phyloP scores from a whole-genome alignment of 1,139 yeast genomes.

The Pichia sp. region DNA sequence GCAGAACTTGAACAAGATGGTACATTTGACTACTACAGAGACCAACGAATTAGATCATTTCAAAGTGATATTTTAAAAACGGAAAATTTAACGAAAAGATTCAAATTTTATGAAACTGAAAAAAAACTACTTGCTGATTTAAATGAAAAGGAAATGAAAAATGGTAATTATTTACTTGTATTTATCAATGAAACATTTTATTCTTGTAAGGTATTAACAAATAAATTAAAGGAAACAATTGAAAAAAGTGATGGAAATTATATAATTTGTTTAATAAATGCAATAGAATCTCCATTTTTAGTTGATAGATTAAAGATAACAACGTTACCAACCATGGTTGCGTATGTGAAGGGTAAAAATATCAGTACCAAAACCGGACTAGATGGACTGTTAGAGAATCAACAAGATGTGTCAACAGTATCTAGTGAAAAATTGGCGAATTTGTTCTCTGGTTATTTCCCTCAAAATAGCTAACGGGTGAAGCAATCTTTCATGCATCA shows the following conservation, averaged over 20 bases:
- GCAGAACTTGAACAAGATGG: conserved; percentile 14
- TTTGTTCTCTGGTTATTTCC: not conserved
- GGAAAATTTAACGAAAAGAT: conserved; percentile 26
- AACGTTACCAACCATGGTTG: conserved; percentile 64
- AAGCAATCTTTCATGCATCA: too few species aligned
- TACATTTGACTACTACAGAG: conserved; percentile 9
- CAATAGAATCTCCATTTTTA: conserved; percentile 64
- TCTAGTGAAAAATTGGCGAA: not conserved
- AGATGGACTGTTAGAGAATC: conserved; percentile 45
- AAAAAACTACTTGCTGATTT: conserved; percentile 44
- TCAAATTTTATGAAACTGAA: conserved; percentile 44
- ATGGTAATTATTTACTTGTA: conserved; percentile 48
- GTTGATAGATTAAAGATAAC: conserved; percentile 55
- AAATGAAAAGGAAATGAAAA: conserved; percentile 32
- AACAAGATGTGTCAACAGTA: conserved; percentile 17
- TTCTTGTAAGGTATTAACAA: conserved; percentile 56
- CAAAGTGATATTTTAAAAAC: conserved; percentile 27
- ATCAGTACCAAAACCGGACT: conserved; percentile 59
- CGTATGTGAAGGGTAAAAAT: conserved; percentile 58
- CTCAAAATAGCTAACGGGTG: not conserved
- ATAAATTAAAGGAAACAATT: conserved; percentile 29
- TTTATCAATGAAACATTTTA: conserved; percentile 57
- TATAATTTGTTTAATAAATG: conserved; percentile 26
- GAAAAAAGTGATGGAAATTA: conserved; percentile 2
- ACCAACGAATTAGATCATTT: conserved; percentile 37